A percentile compares a stretch with the other conserved stretches of the same genome.
Conservation (phyloP, 805 yeast species). For the Pichia nakasei region DNA sequence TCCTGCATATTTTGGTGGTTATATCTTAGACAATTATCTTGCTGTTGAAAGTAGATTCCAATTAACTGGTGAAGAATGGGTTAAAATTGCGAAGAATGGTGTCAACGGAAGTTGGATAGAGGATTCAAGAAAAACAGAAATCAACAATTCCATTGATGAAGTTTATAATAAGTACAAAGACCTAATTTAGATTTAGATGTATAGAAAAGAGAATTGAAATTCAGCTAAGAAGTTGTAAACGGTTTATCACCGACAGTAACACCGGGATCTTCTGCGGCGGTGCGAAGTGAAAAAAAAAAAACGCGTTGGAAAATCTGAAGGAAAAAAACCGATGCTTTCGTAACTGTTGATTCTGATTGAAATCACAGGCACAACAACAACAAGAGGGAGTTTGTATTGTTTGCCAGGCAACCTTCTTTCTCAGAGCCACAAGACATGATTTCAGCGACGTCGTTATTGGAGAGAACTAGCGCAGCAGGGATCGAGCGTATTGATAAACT, state of each 20-base stretch:
- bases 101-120: conserved; percentile 69
- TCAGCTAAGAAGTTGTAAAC: no score
- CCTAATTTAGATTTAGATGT: background rate
- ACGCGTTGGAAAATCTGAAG: no score
- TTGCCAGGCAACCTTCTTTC: no score
- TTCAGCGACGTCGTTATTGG: background rate
- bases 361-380: no score
- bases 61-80: conserved; percentile 55
- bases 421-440: no score
- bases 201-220: no score
- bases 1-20: conserved; percentile 83
- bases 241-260: no score
- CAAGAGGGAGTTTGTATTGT: no score
- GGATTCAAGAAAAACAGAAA: conserved; percentile 41
- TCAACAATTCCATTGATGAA: conserved; percentile 36
- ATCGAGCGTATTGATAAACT: background rate
- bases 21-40: conserved; percentile 65
- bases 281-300: no score
- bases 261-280: no score
- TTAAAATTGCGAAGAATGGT: conserved; percentile 51
- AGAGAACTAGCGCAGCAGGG: background rate
- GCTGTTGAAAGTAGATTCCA: conserved; percentile 60
- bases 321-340: no score
- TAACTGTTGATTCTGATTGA: no score
- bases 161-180: conserved; percentile 25